phyloP scores from a whole-genome alignment of 129 eudicot species.

The Centrapalus pauciflorus region DNA sequence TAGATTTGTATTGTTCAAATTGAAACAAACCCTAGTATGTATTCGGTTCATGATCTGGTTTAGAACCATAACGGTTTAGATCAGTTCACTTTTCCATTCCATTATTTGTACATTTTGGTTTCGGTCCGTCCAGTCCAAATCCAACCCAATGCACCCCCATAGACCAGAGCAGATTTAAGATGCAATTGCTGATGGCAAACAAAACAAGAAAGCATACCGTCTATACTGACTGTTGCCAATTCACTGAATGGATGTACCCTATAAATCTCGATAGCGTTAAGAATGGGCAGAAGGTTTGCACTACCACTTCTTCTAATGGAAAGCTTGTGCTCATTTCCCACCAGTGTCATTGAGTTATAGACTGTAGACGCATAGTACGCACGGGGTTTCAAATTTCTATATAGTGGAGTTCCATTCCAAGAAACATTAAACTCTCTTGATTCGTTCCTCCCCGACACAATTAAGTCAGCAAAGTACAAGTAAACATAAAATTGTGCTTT shows the following conservation, averaged over 20 bases:
- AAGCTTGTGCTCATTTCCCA: constrained; percentile 23
- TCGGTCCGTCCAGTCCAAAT: too few species aligned
- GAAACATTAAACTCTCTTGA: constrained; percentile 29
- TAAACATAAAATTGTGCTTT: constrained; percentile 19
- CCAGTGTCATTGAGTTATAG: constrained; percentile 15
- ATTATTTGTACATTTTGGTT: too few species aligned
- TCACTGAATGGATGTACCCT: constrained; percentile 13
- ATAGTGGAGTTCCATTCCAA: constrained; percentile 29
- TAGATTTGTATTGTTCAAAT: too few species aligned
- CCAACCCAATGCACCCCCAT: too few species aligned
- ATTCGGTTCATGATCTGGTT: too few species aligned
- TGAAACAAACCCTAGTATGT: too few species aligned
- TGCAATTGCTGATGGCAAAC: not conserved
- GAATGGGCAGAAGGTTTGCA: constrained; percentile 16
- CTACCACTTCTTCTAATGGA: constrained; percentile 10
- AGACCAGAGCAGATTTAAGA: too few species aligned
- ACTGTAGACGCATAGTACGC: constrained; percentile 7
- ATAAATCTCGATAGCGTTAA: constrained; percentile 35
- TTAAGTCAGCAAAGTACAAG: constrained; percentile 31
- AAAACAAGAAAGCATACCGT: constrained; percentile 9
- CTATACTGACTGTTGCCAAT: constrained; percentile 6
- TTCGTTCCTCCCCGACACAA: constrained; percentile 11
- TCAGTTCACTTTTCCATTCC: too few species aligned
- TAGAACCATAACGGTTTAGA: too few species aligned
- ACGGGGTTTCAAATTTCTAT: constrained; percentile 29